These are phyloP conservation scores for Penicillium sp. DNA, from an alignment of 2,329 filamentous ascomycete genomes.

Conservation along the genomic window DNA sequence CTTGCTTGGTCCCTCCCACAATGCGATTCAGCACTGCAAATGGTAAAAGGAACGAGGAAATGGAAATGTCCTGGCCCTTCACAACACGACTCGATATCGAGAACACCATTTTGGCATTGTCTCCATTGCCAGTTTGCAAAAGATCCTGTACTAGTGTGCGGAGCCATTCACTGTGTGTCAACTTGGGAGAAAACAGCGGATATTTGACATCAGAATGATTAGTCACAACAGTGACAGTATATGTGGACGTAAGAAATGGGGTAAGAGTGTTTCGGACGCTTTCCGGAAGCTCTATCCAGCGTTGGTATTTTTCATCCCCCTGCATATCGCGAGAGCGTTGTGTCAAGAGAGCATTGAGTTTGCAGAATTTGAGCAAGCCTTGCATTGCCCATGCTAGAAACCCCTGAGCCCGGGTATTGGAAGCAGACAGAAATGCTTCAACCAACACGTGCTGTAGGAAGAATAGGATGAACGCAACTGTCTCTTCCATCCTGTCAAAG, in stretches of 20 bases:
- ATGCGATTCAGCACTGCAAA: conserved; percentile 84
- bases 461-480: conserved; percentile 81
- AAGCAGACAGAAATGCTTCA: conserved; percentile 86
- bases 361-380: conserved; percentile 76
- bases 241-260: conserved; percentile 84
- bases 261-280: conserved; percentile 77
- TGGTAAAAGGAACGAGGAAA: conserved; percentile 84
- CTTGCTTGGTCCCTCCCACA: conserved; percentile 66
- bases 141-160: conserved; percentile 78
- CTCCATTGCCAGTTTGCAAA: conserved; percentile 72
- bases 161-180: conserved; percentile 79
- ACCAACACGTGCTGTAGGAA: conserved; percentile 85
- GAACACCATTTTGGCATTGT: conserved; percentile 76
- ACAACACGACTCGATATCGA: conserved; percentile 79
- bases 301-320: conserved; percentile 63
- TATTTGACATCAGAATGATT: conserved; percentile 62
- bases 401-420: conserved; percentile 82
- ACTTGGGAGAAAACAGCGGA: conserved; percentile 71
- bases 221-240: conserved; percentile 67
- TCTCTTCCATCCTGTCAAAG: conserved; percentile 75
- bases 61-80: conserved; percentile 79
- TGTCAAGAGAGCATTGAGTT: conserved; percentile 63
- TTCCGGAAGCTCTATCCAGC: conserved; percentile 78
- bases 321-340: conserved; percentile 56
- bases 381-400: conserved; percentile 96